Evolutionary conservation across 306 rosid genomes (phyloP).

Genomic region (Glycine latifolia): DNA sequence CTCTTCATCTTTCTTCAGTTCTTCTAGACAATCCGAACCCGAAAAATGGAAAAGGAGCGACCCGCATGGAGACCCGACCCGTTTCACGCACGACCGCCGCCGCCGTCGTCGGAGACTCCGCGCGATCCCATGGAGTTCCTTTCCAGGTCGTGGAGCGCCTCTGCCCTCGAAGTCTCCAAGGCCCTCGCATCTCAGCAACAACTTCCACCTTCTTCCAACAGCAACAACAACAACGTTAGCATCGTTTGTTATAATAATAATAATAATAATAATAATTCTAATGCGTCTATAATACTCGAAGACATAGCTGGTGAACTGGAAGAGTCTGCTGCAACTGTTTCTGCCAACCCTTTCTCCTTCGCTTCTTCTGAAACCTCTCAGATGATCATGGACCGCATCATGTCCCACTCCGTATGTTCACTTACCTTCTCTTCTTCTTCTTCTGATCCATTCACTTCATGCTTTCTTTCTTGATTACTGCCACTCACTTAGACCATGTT

Average conservation of each 20-base stretch:
- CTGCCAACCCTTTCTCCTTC: slow-evolving; percentile 89
- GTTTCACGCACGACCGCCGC: slow-evolving; percentile 7
- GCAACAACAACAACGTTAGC: not conserved
- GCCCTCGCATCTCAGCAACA: slow-evolving; percentile 50
- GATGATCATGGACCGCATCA: slow-evolving; percentile 92
- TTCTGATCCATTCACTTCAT: too few relatives aligned
- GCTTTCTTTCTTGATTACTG: too few relatives aligned
- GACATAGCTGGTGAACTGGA: slow-evolving; percentile 71
- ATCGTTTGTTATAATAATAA: not conserved
- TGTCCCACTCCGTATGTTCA: slow-evolving; percentile 85
- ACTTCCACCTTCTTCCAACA: slow-evolving; percentile 19
- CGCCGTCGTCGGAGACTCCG: slow-evolving; percentile 51
- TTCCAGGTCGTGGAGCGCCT: slow-evolving; percentile 91
- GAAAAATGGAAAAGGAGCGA: slow-evolving; percentile 55
- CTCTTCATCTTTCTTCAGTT: not conserved
- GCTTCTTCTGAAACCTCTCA: slow-evolving; percentile 93
- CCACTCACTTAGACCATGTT: too few relatives aligned
- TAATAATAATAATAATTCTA: slow-evolving; percentile 1
- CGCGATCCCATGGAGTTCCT: slow-evolving; percentile 88
- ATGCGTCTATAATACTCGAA: slow-evolving; percentile 52
- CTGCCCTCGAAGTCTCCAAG: slow-evolving; percentile 86
- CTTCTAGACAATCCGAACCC: too few relatives aligned
- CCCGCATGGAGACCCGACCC: slow-evolving; percentile 67
- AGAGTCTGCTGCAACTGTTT: slow-evolving; percentile 66
- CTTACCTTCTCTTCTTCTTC: not conserved